A percentile compares a stretch with the other conserved stretches of the same genome.
These are phyloP conservation scores for Fusarium sterilihyphosum DNA, from an alignment of 2,329 filamentous ascomycete species.

Conservation along the genomic window DNA sequence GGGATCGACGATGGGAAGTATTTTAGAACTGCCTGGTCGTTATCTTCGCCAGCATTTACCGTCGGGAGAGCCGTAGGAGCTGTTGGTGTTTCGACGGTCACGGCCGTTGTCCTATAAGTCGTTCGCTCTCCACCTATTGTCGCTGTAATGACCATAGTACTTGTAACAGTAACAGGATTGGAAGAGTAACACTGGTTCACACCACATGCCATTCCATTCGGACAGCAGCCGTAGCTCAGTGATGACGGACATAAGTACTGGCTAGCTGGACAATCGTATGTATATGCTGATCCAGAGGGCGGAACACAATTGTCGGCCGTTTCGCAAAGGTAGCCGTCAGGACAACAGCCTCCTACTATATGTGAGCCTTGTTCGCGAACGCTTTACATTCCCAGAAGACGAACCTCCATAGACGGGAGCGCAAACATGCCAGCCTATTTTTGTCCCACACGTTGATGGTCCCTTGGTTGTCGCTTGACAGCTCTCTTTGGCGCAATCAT, in stretches of 20 bases:
- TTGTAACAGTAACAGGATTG: conserved; percentile 55
- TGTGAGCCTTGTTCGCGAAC: conserved; percentile 19
- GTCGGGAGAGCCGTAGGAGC: conserved; percentile 46
- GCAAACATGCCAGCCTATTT: conserved; percentile 54
- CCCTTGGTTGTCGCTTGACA: conserved; percentile 59
- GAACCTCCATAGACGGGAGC: conserved; percentile 49
- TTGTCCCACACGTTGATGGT: conserved; percentile 52
- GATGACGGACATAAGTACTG: conserved; percentile 62
- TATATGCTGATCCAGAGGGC: conserved; percentile 54
- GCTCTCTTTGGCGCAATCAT: conserved; percentile 58
- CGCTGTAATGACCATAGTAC: conserved; percentile 57
- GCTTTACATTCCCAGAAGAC: conserved; percentile 11
- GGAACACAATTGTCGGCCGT: conserved; percentile 53
- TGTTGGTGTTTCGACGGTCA: conserved; percentile 53
- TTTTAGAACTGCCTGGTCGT: conserved; percentile 52
- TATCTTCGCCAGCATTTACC: conserved; percentile 34
- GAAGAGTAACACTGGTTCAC: conserved; percentile 60
- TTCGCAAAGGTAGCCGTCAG: conserved; percentile 57
- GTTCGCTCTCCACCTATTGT: conserved; percentile 49
- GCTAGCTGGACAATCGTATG: conserved; percentile 54
- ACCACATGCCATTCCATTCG: conserved; percentile 60
- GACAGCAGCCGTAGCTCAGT: conserved; percentile 64
- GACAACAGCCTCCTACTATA: conserved; percentile 56
- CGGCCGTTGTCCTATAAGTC: conserved; percentile 53
- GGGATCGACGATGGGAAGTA: conserved; percentile 56